phyloP scores from a whole-genome alignment of 768 basidiomycete genomes.

The Leccinum incarnatum region DNA sequence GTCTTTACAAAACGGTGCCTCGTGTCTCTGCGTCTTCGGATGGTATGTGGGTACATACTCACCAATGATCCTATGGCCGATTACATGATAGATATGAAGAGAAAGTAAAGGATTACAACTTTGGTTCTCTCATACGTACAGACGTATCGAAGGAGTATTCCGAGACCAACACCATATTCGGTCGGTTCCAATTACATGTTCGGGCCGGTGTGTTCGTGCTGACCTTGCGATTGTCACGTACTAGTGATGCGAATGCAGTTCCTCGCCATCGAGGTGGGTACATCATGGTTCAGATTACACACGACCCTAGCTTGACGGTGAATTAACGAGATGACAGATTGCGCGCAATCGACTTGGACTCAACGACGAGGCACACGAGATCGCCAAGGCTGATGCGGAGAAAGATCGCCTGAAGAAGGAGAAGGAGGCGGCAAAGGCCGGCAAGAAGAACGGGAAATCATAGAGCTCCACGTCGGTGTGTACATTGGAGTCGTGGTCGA shows the following conservation, averaged over 20 bases:
- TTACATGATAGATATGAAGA: conserved; percentile 68
- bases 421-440: conserved; percentile 47
- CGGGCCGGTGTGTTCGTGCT: conserved; percentile 5
- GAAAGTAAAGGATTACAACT: conserved; percentile 91
- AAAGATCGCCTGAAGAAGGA: conserved; percentile 57
- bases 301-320: background rate
- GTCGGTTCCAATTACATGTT: conserved; percentile 38
- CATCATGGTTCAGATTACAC: conserved; percentile 7
- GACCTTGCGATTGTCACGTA: conserved; percentile 3
- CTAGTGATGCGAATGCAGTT: conserved; percentile 53
- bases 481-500: background rate
- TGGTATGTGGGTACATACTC: conserved; percentile 5
- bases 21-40: background rate
- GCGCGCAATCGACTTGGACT: conserved; percentile 87
- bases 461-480: conserved; percentile 13
- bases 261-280: conserved; percentile 81
- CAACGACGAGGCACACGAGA: conserved; percentile 82
- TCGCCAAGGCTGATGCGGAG: conserved; percentile 66
- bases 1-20: background rate
- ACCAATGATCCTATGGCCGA: conserved; percentile 1
- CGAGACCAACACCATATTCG: conserved; percentile 93
- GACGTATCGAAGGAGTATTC: conserved; percentile 80
- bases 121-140: conserved; percentile 89
- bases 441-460: conserved; percentile 35
- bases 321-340: conserved; percentile 50